These are phyloP conservation scores for Suillus spraguei DNA, from an alignment of 768 basidiomycete species.

Conservation along the genomic window DNA sequence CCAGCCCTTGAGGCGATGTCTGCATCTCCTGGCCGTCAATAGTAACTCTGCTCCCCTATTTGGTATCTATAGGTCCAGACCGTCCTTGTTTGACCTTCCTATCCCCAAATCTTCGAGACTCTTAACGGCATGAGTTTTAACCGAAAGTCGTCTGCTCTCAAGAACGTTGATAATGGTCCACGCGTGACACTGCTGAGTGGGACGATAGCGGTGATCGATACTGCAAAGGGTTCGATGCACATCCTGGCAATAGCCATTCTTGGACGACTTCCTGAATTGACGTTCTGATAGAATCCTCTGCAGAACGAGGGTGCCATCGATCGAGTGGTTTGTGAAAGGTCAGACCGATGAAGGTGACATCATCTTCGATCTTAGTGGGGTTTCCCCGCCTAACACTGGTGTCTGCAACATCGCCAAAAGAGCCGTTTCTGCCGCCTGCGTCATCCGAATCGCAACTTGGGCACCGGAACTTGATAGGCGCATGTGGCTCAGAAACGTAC, in stretches of 20 bases:
- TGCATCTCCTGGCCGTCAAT: neutral
- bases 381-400: neutral
- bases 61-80: neutral
- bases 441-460: neutral
- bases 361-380: neutral
- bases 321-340: neutral
- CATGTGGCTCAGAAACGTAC: neutral
- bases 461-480: neutral
- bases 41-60: neutral
- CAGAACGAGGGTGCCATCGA: neutral
- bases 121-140: neutral
- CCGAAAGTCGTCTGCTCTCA: neutral
- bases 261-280: too few relatives aligned
- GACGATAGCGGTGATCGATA: slow-evolving; percentile 1
- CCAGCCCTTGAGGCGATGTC: neutral
- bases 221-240: neutral
- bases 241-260: neutral
- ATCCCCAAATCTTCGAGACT: slow-evolving; percentile 1
- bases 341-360: neutral
- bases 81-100: neutral
- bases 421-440: neutral
- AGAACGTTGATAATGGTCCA: neutral
- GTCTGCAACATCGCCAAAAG: neutral
- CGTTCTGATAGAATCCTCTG: neutral
- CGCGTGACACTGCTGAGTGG: neutral